phyloP scores from a whole-genome alignment of 2,329 filamentous ascomycete species.

The Penicillium italicum region DNA sequence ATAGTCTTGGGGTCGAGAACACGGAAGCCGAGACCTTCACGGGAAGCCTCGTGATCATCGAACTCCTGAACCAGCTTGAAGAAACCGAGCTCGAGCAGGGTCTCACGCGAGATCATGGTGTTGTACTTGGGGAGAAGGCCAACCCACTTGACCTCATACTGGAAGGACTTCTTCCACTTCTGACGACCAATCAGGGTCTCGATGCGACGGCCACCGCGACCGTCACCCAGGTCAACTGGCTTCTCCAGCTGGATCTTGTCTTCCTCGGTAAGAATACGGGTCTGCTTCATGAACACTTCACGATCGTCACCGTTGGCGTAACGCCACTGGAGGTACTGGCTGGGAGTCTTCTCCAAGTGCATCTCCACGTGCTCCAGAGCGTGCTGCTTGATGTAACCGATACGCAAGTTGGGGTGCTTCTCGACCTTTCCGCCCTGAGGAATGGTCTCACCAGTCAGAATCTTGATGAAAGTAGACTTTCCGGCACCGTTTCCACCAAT shows the following conservation, averaged over 20 bases:
- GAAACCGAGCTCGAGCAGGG: conserved; percentile 79
- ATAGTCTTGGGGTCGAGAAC: conserved; percentile 90
- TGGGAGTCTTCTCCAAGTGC: conserved; percentile 98
- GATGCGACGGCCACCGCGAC: conserved; percentile 70
- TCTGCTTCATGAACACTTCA: conserved; percentile 97
- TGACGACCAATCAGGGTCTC: conserved; percentile 92
- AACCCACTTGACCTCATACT: conserved; percentile 97
- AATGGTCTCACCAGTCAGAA: conserved; percentile 87
- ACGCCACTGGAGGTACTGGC: conserved; percentile 98
- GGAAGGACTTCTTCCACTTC: conserved; percentile 98
- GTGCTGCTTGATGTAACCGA: conserved; percentile 99
- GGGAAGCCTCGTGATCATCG: conserved; percentile 97
- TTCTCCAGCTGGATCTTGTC: conserved; percentile 92
- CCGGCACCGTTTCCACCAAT: conserved; percentile 97
- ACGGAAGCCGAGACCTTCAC: conserved; percentile 95
- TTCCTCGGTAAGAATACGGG: conserved; percentile 77
- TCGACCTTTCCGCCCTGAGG: conserved; percentile 82
- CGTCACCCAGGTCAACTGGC: conserved; percentile 77
- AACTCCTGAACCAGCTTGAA: conserved; percentile 95
- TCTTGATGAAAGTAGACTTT: conserved; percentile 97
- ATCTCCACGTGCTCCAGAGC: conserved; percentile 98
- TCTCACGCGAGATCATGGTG: conserved; percentile 88
- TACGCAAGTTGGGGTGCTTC: conserved; percentile 97
- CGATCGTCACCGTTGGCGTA: conserved; percentile 96
- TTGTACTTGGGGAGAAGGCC: conserved; percentile 88